These are phyloP conservation scores for Nowakowskiella sp. DNA, from an alignment of 192 early-diverging fungal species.

Conservation along the genomic window DNA sequence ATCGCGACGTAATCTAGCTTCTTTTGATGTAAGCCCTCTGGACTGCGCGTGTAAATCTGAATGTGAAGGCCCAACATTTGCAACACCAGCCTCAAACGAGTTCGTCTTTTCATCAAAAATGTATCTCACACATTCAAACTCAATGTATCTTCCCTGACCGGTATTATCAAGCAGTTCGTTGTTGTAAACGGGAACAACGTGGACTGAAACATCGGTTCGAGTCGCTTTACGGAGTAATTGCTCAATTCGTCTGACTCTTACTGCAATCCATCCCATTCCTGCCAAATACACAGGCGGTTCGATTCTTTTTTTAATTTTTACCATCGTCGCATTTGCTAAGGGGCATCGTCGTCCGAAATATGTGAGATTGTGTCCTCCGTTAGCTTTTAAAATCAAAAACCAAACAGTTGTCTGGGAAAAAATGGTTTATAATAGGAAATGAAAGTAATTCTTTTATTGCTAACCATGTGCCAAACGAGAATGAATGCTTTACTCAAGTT, in stretches of 20 bases:
- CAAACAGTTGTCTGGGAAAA: neutral
- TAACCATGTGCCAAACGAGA: conserved; percentile 64
- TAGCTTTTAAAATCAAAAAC: neutral
- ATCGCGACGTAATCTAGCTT: conserved; percentile 46
- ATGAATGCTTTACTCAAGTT: conserved; percentile 57
- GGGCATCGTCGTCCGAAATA: conserved; percentile 1
- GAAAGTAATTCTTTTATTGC: conserved; percentile 71
- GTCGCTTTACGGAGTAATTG: conserved; percentile 1
- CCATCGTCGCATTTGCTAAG: conserved; percentile 13
- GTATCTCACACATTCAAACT: conserved; percentile 66
- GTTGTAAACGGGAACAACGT: too few species aligned
- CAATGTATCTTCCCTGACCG: conserved; percentile 48
- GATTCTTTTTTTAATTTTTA: conserved; percentile 15
- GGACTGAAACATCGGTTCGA: conserved; percentile 16
- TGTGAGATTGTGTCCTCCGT: neutral
- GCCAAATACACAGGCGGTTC: conserved; percentile 16
- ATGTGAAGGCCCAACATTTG: conserved; percentile 43
- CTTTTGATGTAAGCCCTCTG: conserved; percentile 39
- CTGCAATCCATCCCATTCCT: conserved; percentile 25
- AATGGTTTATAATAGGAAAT: conserved; percentile 30
- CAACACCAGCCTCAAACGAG: conserved; percentile 50
- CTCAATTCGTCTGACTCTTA: conserved; percentile 20
- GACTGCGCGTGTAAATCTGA: conserved; percentile 17
- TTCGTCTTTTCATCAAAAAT: conserved; percentile 47
- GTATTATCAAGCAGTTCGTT: too few species aligned